phyloP scores from a whole-genome alignment of 2,329 filamentous ascomycete genomes.

The Domatiomyces globalis region DNA sequence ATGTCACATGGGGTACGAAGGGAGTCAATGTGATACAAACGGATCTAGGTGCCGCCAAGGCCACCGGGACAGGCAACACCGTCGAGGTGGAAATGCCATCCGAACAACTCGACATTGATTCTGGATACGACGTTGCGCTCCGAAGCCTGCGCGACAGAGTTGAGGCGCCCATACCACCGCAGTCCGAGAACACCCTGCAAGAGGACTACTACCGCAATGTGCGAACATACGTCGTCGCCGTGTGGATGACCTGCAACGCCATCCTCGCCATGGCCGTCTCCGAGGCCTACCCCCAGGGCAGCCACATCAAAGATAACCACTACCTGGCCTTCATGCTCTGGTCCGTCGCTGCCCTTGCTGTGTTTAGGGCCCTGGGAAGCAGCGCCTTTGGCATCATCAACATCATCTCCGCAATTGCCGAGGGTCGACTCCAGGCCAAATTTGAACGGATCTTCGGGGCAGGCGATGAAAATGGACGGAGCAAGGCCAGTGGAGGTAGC shows the following conservation, averaged over 20 bases:
- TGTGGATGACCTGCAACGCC: constrained; percentile 86
- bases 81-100: constrained; percentile 96
- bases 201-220: constrained; percentile 98
- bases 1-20: constrained; percentile 97
- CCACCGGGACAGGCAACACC: constrained; percentile 44
- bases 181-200: constrained; percentile 70
- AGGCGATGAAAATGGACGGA: constrained; percentile 14
- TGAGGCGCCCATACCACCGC: constrained; percentile 51
- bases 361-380: constrained; percentile 75
- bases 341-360: constrained; percentile 70
- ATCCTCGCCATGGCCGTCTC: constrained; percentile 85
- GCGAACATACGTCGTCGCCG: constrained; percentile 91
- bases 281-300: constrained; percentile 62
- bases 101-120: constrained; percentile 96
- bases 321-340: constrained; percentile 91
- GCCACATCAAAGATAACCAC: constrained; percentile 60
- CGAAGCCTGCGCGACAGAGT: constrained; percentile 88
- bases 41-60: constrained; percentile 75
- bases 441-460: constrained; percentile 16
- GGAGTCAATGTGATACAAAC: constrained; percentile 91
- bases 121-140: constrained; percentile 89
- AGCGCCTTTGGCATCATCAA: constrained; percentile 75
- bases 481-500: not conserved
- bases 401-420: constrained; percentile 67
- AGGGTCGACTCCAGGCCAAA: constrained; percentile 57